These are phyloP conservation scores for Suhomyces terraborum DNA, from an alignment of 1,139 yeast species.

Conservation along the genomic window DNA sequence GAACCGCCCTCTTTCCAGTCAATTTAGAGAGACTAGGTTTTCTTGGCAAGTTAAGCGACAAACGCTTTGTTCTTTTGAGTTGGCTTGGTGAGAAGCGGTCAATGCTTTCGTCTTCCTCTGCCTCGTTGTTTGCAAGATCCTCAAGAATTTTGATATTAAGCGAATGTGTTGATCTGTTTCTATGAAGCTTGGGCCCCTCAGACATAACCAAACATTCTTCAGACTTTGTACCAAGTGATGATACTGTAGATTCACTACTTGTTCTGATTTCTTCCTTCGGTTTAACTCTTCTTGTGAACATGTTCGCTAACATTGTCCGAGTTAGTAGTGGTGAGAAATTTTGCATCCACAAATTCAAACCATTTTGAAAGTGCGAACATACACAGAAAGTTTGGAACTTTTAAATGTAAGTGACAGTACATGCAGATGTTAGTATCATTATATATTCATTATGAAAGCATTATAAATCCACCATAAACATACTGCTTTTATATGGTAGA, in stretches of 20 bases:
- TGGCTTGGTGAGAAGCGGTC: constrained; percentile 17
- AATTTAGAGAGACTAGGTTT: constrained; percentile 8
- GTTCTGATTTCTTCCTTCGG: neutral
- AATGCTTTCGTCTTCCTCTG: constrained; percentile 15
- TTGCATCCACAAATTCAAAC: constrained; percentile 1
- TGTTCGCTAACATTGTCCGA: constrained; percentile 4
- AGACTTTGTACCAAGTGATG: neutral
- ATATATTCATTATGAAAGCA: no score
- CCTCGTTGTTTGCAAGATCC: constrained; percentile 6
- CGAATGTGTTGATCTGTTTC: constrained; percentile 10
- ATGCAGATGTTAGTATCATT: no score
- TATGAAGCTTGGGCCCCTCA: constrained; percentile 13
- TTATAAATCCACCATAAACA: no score
- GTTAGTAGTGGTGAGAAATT: neutral
- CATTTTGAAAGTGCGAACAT: constrained; percentile 4
- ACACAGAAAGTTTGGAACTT: no score
- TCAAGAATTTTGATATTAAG: constrained; percentile 7
- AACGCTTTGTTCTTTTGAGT: constrained; percentile 13
- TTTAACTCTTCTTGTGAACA: constrained; percentile 4
- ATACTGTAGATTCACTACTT: constrained; percentile 6
- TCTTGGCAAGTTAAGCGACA: constrained; percentile 8
- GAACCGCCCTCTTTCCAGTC: constrained; percentile 15
- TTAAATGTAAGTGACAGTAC: no score
- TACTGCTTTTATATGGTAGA: neutral
- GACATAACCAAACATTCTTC: constrained; percentile 9